Base-by-base conservation (phyloP, 2,329 filamentous ascomycete genomes). In the Trichophyton equinum region DNA sequence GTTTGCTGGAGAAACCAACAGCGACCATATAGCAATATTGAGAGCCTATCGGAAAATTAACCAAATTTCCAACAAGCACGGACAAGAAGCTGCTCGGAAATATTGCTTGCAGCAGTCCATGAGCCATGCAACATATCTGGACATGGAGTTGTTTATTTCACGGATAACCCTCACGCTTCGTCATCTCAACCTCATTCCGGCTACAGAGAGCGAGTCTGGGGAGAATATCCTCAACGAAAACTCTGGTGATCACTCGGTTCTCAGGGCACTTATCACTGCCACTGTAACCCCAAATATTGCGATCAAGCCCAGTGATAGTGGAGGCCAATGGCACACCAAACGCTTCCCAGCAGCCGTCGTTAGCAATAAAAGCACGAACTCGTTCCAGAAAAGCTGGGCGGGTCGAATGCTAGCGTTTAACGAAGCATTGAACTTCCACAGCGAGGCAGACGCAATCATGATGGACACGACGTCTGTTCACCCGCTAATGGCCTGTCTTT, bases 231-330 rank as follows among this genome's bases (percentile, higher is more conserved):
- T 79, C 36, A 81, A 82, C 61, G 64, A 68, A 30, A 78, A 81
- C 65, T 77, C 78, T 2, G 61, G 70, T 38, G 76, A 75, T 44
- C 61, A 69, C 0, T 66, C 71, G 0, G 70, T 82, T 27, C 71
- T 81, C 60, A 79, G 78, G 62, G 74, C 76, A 13, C 68, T 82
- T n/a, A 64, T 76, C 3, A 63, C 77, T 11, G 74, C 77, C 18
- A 77, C 77, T 9, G 65, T 75, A 22, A 73, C 76, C 60, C 76
- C 77, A 2, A 79, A 80, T 58, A 55, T 81, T 27, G 78, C 73
- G 2, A 67, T 73, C 44, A 61, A 62, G 7, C 61, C 51, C 20
- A 42, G 61, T 20, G 64, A 64, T 30, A 46, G 63, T 11, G 44
- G 58, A 2, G n/a, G 20, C 27, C 55, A 33, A 22, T 62, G 66